A percentile compares a stretch with the other conserved stretches of the same genome.
phyloP scores from a whole-genome alignment of 768 basidiomycete genomes.

The Serendipita vermifera region DNA sequence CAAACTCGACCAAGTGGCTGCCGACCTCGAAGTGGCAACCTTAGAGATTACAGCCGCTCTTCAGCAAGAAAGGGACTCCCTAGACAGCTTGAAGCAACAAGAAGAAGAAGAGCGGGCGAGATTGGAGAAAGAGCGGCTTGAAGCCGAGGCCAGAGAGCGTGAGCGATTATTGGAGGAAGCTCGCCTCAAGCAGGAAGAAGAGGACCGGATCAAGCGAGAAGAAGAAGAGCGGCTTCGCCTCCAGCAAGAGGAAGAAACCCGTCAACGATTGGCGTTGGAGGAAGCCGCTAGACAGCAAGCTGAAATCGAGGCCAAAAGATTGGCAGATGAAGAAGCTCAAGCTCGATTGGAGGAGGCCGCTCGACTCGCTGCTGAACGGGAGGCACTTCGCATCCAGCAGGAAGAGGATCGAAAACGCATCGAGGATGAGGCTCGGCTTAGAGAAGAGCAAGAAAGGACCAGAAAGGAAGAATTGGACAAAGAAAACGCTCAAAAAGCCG shows the following conservation, averaged over 20 bases:
- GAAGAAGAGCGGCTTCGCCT: conserved; percentile 28
- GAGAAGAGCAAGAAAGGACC: conserved; percentile 18
- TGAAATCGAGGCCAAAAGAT: background rate
- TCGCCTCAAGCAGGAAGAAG: background rate
- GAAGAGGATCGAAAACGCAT: conserved; percentile 20
- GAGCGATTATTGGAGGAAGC: background rate
- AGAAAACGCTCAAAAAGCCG: conserved; percentile 2
- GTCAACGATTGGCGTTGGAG: background rate
- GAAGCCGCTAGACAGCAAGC: background rate
- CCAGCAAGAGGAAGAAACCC: background rate
- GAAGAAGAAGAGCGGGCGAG: conserved; percentile 19
- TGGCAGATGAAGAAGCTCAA: conserved; percentile 8
- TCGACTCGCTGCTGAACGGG: conserved; percentile 10
- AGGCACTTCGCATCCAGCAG: background rate
- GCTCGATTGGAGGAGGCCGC: background rate
- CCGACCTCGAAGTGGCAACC: background rate
- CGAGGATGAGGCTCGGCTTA: conserved; percentile 10
- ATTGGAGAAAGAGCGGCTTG: conserved; percentile 13
- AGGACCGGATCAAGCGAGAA: conserved; percentile 13
- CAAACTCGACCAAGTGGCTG: background rate
- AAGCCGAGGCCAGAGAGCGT: background rate
- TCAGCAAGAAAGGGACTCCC: conserved; percentile 30
- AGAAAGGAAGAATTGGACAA: conserved; percentile 15
- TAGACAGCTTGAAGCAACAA: conserved; percentile 15
- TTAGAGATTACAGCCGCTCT: conserved; percentile 26